These are phyloP conservation scores for Chaetomium cochliodes DNA, from an alignment of 495 filamentous ascomycete species.

Conservation along the genomic window DNA sequence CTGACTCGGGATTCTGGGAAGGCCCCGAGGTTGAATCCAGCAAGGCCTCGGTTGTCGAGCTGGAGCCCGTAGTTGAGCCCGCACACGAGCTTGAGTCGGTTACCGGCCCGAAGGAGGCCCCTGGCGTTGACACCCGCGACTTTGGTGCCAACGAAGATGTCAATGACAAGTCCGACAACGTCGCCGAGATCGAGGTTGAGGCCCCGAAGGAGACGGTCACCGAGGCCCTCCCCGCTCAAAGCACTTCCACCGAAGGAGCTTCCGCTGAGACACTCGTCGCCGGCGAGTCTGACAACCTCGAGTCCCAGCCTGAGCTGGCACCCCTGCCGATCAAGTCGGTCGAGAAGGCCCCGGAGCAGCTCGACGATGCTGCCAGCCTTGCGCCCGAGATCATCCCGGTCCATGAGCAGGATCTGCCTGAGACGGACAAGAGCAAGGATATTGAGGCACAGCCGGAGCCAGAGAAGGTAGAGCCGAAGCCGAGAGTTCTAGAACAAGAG, in stretches of 20 bases:
- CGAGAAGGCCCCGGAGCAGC: background rate
- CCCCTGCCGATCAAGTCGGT: slow-evolving; percentile 20
- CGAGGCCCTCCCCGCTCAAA: background rate
- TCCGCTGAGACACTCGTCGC: slow-evolving; percentile 8
- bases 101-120: background rate
- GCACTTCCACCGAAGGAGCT: too few species aligned
- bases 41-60: slow-evolving; percentile 27
- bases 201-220: background rate
- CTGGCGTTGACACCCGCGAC: slow-evolving; percentile 21
- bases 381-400: slow-evolving; percentile 6
- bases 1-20: slow-evolving; percentile 40
- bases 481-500: slow-evolving; percentile 17
- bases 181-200: slow-evolving; percentile 5
- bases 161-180: slow-evolving; percentile 9
- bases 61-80: slow-evolving; percentile 18
- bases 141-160: slow-evolving; percentile 11
- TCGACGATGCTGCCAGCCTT: background rate
- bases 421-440: slow-evolving; percentile 8
- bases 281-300: background rate
- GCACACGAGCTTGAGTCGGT: slow-evolving; percentile 15
- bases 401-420: background rate
- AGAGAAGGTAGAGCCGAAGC: slow-evolving; percentile 34
- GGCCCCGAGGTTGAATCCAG: slow-evolving; percentile 24
- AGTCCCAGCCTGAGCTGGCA: slow-evolving; percentile 16
- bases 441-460: slow-evolving; percentile 24